Base-by-base conservation (phyloP, 495 filamentous ascomycete species). In the Lasiosphaeria hispida region DNA sequence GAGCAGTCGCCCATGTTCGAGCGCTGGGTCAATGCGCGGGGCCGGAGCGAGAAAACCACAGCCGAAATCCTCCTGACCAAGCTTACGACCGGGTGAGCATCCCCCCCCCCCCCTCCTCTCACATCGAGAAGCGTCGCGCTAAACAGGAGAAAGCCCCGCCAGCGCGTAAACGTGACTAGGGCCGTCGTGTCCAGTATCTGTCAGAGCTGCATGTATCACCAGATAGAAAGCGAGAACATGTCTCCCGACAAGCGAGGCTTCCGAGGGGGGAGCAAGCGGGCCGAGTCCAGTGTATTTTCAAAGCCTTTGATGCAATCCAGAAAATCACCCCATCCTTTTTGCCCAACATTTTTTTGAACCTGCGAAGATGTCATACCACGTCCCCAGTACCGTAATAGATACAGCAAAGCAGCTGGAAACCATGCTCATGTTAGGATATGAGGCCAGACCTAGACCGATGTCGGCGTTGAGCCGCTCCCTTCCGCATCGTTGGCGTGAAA, bases 401-500 rank as follows among this genome's bases (percentile, higher is more conserved):
- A 30, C 23, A 30, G 2, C 23, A 30, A 30, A 30, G 23, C 23
- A 30, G 23, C 23, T 30, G 23, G 23, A 30, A 30, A 30, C 23
- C 23, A 30, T 30, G 23, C 23, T 30, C 23, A 30, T 30, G 23
- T 30, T 30, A 45, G 1, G 18, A 17, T 10, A n/a, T 43, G 41
- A 5, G 7, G 18, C 7, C 10, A 34, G 39, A 18, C 10, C 19
- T 54, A 42, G 15, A 19, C 39, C 40, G 52, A 54, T 54, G 52
- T 14, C n/a, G 49, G 36, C n/a, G 36, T 11, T 36, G 11, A 10
- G 38, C 39, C 30, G 38, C 18, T 8, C 14, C 52, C 23, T 5
- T 44, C 40, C 11, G 41, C 35, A 34, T 55, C 67, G 55, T 65
- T 72, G 7, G 88, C 91, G 63, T 85, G 76, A 64, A 96, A 85